Evolutionary conservation across 176 grass and related monocot genomes (phyloP).

Genomic region (Tuctoria greenei): DNA sequence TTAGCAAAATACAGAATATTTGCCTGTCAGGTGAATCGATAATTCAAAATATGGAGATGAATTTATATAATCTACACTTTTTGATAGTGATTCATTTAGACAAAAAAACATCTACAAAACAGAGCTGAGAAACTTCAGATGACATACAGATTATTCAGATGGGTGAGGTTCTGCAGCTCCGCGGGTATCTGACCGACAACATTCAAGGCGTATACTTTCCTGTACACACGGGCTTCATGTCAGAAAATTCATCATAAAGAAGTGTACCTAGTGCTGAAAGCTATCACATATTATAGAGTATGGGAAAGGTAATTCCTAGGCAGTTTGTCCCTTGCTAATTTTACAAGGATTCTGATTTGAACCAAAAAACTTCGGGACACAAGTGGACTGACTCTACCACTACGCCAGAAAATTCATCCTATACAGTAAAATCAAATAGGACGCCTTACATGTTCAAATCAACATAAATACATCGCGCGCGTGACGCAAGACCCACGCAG

Average conservation of each 20-base stretch:
- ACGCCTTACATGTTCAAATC: background rate
- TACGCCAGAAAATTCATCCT: background rate
- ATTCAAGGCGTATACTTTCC: constrained; percentile 44
- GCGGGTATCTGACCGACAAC: constrained; percentile 53
- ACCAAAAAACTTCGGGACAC: too few species aligned
- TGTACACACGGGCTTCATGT: constrained; percentile 13
- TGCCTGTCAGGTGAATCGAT: background rate
- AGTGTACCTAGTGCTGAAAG: too few species aligned
- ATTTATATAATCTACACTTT: too few species aligned
- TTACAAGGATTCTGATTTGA: too few species aligned
- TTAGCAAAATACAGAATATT: background rate
- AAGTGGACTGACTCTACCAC: too few species aligned
- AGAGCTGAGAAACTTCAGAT: background rate
- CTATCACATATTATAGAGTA: too few species aligned
- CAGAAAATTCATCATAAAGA: too few species aligned
- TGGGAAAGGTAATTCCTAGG: too few species aligned
- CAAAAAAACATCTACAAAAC: background rate
- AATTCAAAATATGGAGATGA: background rate
- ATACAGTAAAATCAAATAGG: background rate
- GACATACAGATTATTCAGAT: constrained; percentile 46
- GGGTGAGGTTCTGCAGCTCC: constrained; percentile 56
- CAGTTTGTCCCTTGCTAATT: too few species aligned
- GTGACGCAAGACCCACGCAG: background rate
- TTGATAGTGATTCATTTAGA: too few species aligned
- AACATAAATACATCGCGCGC: background rate